These are phyloP conservation scores for Lasiosphaeris hirsuta DNA, from an alignment of 495 filamentous ascomycete species.

Conservation along the genomic window DNA sequence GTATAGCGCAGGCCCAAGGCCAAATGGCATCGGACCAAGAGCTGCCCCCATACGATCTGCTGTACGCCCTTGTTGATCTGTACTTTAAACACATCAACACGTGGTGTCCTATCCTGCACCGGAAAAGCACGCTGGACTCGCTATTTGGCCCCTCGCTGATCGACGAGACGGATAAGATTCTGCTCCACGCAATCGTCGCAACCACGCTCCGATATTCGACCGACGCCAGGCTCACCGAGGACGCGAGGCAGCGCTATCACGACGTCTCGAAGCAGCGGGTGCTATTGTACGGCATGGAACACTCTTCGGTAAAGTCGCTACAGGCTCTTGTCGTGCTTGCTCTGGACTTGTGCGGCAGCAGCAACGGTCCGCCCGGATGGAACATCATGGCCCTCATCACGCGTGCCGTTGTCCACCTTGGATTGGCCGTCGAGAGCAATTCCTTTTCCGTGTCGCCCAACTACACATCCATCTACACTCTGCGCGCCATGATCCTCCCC, in stretches of 20 bases:
- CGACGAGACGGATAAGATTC: slow-evolving; percentile 75
- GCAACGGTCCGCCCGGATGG: slow-evolving; percentile 84
- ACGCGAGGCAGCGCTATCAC: slow-evolving; percentile 68
- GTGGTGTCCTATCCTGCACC: slow-evolving; percentile 86
- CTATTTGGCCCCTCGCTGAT: slow-evolving; percentile 74
- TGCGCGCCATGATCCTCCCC: slow-evolving; percentile 75
- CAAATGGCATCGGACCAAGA: slow-evolving; percentile 61
- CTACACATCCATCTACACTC: slow-evolving; percentile 79
- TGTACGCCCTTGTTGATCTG: slow-evolving; percentile 76
- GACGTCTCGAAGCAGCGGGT: slow-evolving; percentile 80
- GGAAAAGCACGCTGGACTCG: slow-evolving; percentile 71
- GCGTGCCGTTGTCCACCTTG: slow-evolving; percentile 78
- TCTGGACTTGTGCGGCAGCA: slow-evolving; percentile 71
- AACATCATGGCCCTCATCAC: slow-evolving; percentile 85
- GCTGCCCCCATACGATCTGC: slow-evolving; percentile 78
- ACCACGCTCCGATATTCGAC: slow-evolving; percentile 80
- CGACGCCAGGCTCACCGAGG: slow-evolving; percentile 66
- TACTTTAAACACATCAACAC: slow-evolving; percentile 91
- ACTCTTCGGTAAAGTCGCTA: slow-evolving; percentile 80
- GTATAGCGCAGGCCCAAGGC: slow-evolving; percentile 32
- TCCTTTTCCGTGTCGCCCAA: slow-evolving; percentile 69
- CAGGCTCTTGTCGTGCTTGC: slow-evolving; percentile 83
- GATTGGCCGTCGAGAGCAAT: slow-evolving; percentile 73
- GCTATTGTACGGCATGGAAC: slow-evolving; percentile 77
- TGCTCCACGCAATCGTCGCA: slow-evolving; percentile 83